These are phyloP conservation scores for Linderniella brevidens DNA, from an alignment of 257 asterid genomes.

Conservation along the genomic window DNA sequence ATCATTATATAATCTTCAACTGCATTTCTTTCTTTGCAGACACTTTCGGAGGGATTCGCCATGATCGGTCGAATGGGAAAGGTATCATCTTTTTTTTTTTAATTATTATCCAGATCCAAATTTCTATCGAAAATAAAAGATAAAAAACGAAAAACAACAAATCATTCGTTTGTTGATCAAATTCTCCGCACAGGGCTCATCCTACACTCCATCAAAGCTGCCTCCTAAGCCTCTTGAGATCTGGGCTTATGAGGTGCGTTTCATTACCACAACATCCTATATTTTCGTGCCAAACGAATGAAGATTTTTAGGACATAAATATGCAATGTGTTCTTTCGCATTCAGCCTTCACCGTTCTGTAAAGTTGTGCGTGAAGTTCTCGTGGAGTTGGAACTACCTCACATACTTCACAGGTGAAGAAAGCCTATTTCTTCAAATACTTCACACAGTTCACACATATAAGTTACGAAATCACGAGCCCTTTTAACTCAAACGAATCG, in stretches of 20 bases:
- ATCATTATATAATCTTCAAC: slow-evolving; percentile 6
- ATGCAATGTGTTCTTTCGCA: slow-evolving; percentile 5
- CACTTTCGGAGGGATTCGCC: slow-evolving; percentile 75
- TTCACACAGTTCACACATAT: not conserved
- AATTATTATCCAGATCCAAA: not conserved
- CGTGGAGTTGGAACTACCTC: slow-evolving; percentile 88
- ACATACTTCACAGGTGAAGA: slow-evolving; percentile 69
- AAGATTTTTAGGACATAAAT: not conserved
- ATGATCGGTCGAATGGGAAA: slow-evolving; percentile 88
- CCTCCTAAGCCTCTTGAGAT: slow-evolving; percentile 79
- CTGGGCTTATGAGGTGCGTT: slow-evolving; percentile 90
- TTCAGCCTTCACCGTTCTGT: slow-evolving; percentile 89
- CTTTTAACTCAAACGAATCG: not conserved
- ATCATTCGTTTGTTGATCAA: not conserved
- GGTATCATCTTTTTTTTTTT: slow-evolving; percentile 22
- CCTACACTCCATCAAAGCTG: slow-evolving; percentile 56
- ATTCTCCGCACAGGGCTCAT: slow-evolving; percentile 40
- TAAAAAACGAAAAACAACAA: not conserved
- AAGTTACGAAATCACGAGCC: not conserved
- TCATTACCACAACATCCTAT: not conserved
- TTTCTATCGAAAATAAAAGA: not conserved
- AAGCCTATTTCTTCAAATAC: not conserved
- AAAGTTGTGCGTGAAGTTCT: slow-evolving; percentile 84
- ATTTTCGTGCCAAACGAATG: no score
- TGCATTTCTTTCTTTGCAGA: slow-evolving; percentile 21